These are phyloP conservation scores for Nitzschia sp. DNA, from an alignment of 108 stramenopile species.

Conservation along the genomic window DNA sequence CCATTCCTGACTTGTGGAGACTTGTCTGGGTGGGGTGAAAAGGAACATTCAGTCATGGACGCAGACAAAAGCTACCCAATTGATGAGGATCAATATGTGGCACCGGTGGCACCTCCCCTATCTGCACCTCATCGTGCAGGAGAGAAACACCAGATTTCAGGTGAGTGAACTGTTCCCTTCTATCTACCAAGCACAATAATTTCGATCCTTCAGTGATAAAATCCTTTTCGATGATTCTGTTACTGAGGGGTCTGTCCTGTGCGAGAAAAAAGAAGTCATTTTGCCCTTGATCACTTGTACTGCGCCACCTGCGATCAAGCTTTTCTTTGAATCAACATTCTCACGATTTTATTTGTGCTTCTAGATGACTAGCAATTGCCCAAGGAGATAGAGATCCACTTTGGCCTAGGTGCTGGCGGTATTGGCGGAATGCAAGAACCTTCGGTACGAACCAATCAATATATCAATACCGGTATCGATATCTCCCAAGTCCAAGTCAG, in stretches of 20 bases:
- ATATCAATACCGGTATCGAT: slow-evolving; percentile 32
- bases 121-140: slow-evolving; percentile 64
- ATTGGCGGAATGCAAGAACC: neutral
- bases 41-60: slow-evolving; percentile 59
- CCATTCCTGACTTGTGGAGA: slow-evolving; percentile 80
- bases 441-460: slow-evolving; percentile 32
- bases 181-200: neutral
- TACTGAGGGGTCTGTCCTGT: slow-evolving; percentile 18
- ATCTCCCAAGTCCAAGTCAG: slow-evolving; percentile 46
- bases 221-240: neutral
- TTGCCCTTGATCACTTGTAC: slow-evolving; percentile 45
- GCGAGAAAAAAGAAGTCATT: slow-evolving; percentile 41
- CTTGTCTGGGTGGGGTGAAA: slow-evolving; percentile 44
- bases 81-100: slow-evolving; percentile 43
- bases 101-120: slow-evolving; percentile 73
- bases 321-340: slow-evolving; percentile 40
- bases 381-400: too few relatives aligned
- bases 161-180: neutral
- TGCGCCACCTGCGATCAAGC: slow-evolving; percentile 35
- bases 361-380: neutral
- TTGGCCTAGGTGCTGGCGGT: too few relatives aligned
- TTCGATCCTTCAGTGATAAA: too few relatives aligned
- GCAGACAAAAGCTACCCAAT: slow-evolving; percentile 82
- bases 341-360: slow-evolving; percentile 1
- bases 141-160: neutral